Base-by-base conservation (phyloP, 495 filamentous ascomycete genomes). In the Lasiosphaeria hispida region DNA sequence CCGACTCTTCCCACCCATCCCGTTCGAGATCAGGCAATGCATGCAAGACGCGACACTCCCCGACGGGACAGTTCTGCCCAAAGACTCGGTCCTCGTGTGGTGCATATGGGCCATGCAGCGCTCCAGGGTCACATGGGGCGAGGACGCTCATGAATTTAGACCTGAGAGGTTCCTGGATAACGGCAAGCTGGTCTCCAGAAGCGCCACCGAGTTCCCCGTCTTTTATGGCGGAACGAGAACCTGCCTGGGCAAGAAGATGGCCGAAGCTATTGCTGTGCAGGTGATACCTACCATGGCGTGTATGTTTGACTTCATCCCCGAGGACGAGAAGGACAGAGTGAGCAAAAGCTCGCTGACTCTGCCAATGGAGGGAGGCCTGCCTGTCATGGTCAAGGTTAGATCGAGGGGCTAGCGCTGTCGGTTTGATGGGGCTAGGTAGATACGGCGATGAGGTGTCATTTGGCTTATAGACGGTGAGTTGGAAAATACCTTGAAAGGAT, bases 101-200 rank as follows among this genome's bases (percentile, higher is more conserved):
- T 83, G 78, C 52, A 63, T 79, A 0, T 85, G 80, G 80, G 80
- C 83, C 4, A 83, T 86, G 80, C 82, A 84, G 48, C 72, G 81
- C 15, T 83, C 81, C 4, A 69, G 63, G 37, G 58, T 71, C 5
- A 81, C 70, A 1, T 86, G 83, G 83, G 83, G 83, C 15, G 73
- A 75, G 0, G 79, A 85, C 57, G 77, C 82, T 3, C 78, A 80
- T 41, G 60, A 58, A 0, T 86, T 85, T 62, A 63, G 65, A 35
- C 83, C 83, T 2, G 77, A 80, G 34, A 58, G 82, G 59, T 86
- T 82, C 73, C 65, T 85, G 8, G 66, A 66, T 10, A 55, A 40
- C 18, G 67, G 69, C 8, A 72, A 66, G 35, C 45, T 82, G 8
- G 64, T 76, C 7, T 66, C 66, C 0, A 80, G 75, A 57, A 75